phyloP scores from a whole-genome alignment of 139 green algal genomes.

The Penium margaritaceum region DNA sequence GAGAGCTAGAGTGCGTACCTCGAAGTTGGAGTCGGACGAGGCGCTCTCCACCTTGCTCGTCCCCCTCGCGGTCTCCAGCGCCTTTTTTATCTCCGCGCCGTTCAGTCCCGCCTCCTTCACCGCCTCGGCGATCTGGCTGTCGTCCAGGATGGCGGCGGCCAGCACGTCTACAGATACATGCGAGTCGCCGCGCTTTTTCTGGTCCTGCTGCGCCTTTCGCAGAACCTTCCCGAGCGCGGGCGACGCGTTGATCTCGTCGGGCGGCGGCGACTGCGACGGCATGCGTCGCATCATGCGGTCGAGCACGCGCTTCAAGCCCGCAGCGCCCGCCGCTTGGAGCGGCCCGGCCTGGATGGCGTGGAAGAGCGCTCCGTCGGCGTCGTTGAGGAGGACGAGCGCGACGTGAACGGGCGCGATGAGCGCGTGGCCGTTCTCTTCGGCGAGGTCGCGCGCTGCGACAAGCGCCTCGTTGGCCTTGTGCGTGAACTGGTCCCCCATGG shows the following conservation, averaged over 20 bases:
- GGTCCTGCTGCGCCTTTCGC: conserved; percentile 20
- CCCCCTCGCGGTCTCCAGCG: conserved; percentile 4
- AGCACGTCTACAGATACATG: conserved; percentile 38
- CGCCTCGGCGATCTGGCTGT: conserved; percentile 30
- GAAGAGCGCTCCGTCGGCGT: conserved; percentile 26
- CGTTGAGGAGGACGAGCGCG: conserved; percentile 21
- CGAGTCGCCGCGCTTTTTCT: conserved; percentile 43
- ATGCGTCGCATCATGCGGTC: no score
- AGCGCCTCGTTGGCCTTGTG: conserved; percentile 44
- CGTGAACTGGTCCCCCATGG: no score
- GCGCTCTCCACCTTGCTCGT: conserved; percentile 38
- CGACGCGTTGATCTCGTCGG: conserved; percentile 31
- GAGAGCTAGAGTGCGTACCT: no score
- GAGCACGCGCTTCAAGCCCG: no score
- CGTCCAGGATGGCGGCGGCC: conserved; percentile 30
- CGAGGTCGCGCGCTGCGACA: conserved; percentile 12
- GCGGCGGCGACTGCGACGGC: conserved; percentile 33
- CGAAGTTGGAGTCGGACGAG: conserved; percentile 21
- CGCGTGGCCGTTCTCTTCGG: conserved; percentile 33
- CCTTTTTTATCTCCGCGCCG: conserved; percentile 12
- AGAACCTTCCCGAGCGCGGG: conserved; percentile 28
- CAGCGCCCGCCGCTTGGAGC: no score
- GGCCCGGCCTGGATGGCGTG: no score
- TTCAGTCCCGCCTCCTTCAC: conserved; percentile 30
- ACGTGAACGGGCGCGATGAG: conserved; percentile 41